Conservation (phyloP, 2,329 filamentous ascomycete genomes). For the Colletotrichum echinochloae region DNA sequence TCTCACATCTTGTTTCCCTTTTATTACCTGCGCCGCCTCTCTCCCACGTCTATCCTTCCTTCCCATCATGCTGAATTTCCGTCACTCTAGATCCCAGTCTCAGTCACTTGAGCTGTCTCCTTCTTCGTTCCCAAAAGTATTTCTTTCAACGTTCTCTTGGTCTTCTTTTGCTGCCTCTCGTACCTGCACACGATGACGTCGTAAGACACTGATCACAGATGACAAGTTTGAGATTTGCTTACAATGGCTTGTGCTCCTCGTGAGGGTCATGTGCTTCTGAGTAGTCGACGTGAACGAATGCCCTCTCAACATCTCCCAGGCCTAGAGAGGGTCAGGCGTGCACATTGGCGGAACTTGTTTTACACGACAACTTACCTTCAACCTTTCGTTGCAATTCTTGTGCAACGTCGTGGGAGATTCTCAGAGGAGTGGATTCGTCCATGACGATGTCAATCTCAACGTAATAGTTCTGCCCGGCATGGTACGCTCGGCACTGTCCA, state of each 20-base stretch:
- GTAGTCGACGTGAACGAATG: slow-evolving; percentile 61
- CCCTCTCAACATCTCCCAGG: slow-evolving; percentile 55
- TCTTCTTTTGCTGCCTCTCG: slow-evolving; percentile 47
- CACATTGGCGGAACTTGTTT: background rate
- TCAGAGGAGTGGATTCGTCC: slow-evolving; percentile 65
- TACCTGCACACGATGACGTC: slow-evolving; percentile 29
- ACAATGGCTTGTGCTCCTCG: slow-evolving; percentile 57
- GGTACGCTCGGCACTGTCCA: slow-evolving; percentile 66
- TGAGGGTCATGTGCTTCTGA: slow-evolving; percentile 50
- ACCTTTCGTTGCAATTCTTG: slow-evolving; percentile 71
- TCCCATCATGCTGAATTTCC: slow-evolving; percentile 10
- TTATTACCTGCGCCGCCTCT: slow-evolving; percentile 2
- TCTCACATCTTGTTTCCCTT: slow-evolving; percentile 1
- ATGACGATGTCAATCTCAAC: slow-evolving; percentile 73
- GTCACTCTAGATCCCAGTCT: slow-evolving; percentile 24
- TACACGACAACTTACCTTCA: slow-evolving; percentile 56
- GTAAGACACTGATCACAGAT: slow-evolving; percentile 35
- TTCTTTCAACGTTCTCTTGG: slow-evolving; percentile 50
- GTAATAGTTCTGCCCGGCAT: slow-evolving; percentile 71
- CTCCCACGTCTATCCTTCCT: background rate
- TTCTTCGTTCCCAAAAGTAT: slow-evolving; percentile 45
- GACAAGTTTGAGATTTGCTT: background rate
- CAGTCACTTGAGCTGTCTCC: slow-evolving; percentile 25
- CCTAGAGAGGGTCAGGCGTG: slow-evolving; percentile 37
- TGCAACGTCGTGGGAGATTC: slow-evolving; percentile 69